Percentiles rank a stretch among this genome's conserved stretches.
Conservation (phyloP, 1,284 basidiomycete species). For the Ustilago nuda region DNA sequence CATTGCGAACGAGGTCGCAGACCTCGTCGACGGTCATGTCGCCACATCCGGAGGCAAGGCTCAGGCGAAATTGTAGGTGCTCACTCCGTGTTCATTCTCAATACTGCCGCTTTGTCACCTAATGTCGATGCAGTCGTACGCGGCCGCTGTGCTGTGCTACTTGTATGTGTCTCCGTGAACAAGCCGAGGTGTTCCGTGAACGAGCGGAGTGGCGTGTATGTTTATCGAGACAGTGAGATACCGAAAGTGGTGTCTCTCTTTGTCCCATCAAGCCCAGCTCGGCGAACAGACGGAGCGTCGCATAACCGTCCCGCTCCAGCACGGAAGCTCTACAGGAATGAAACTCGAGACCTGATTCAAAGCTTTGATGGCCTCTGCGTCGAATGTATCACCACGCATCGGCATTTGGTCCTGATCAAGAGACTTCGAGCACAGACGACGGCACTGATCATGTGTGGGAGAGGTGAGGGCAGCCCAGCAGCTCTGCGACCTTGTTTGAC, state of each 20-base stretch:
- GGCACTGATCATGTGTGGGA: neutral
- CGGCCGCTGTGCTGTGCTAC: neutral
- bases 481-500: conserved; percentile 14
- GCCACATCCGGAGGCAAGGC: neutral
- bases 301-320: no score
- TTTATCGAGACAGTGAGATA: no score
- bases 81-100: neutral
- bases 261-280: no score
- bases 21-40: conserved; percentile 38
- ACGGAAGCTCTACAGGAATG: no score
- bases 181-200: no score
- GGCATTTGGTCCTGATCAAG: no score
- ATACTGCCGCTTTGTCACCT: no score
- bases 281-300: no score
- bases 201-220: no score
- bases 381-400: no score
- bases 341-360: no score
- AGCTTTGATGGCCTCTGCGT: neutral
- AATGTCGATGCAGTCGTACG: neutral
- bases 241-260: no score
- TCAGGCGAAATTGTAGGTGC: neutral
- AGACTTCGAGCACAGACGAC: neutral
- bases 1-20: conserved; percentile 60
- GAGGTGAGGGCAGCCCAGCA: conserved; percentile 27
- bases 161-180: neutral